Percentiles rank a stretch among this genome's conserved stretches.
Conservation (phyloP, 2,329 filamentous ascomycete genomes). For the Tolypocladium amazonense region DNA sequence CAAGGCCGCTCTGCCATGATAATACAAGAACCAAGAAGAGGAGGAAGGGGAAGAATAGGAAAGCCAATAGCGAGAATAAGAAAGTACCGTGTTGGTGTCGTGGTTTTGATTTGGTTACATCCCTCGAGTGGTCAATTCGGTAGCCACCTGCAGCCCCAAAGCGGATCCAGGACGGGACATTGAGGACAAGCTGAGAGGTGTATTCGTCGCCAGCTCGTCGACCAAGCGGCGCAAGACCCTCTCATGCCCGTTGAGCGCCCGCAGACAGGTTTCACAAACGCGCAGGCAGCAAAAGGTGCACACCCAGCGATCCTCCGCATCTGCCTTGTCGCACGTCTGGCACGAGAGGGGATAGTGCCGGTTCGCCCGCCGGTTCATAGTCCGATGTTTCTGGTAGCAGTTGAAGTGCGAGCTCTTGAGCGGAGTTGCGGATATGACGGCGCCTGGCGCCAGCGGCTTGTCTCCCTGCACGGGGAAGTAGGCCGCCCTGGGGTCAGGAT, state of each 20-base stretch:
- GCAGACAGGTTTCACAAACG: conserved; percentile 38
- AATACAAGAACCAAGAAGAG: neutral
- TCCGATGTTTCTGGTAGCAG: conserved; percentile 37
- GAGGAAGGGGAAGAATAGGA: neutral
- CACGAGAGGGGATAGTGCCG: conserved; percentile 40
- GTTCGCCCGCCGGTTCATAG: conserved; percentile 39
- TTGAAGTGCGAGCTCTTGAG: conserved; percentile 32
- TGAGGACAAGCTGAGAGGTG: conserved; percentile 9
- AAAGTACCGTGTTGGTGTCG: neutral
- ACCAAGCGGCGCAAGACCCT: conserved; percentile 33
- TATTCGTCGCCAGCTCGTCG: conserved; percentile 12
- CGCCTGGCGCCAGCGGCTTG: conserved; percentile 16
- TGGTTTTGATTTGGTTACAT: neutral
- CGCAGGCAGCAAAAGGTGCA: conserved; percentile 41
- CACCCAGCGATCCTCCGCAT: conserved; percentile 32
- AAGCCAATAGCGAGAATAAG: neutral
- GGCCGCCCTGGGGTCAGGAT: conserved; percentile 23
- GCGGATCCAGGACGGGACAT: conserved; percentile 10
- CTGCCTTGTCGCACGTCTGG: conserved; percentile 37
- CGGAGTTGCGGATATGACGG: conserved; percentile 29
- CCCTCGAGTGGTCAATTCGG: neutral
- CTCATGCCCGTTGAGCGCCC: conserved; percentile 26
- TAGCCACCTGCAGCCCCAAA: conserved; percentile 7
- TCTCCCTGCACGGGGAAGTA: conserved; percentile 26
- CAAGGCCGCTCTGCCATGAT: neutral